Conservation (phyloP, 345 rosid genomes). For the Streptanthus diversifolius region DNA sequence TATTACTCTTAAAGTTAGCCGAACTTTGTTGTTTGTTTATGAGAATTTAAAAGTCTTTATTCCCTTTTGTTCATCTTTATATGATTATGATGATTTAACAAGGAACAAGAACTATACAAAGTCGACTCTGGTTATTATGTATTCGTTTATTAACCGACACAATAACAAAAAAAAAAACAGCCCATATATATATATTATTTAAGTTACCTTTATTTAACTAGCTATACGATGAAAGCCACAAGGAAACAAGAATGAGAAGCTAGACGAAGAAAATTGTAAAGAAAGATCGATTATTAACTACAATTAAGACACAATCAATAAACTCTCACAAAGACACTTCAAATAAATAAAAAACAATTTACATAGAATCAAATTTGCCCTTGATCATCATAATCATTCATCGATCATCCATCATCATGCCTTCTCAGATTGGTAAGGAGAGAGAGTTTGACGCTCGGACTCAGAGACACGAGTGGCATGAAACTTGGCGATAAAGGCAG, state of each 20-base stretch:
- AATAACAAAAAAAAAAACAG: neutral
- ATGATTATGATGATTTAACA: neutral
- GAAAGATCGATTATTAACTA: slow-evolving; percentile 7
- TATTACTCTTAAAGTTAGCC: neutral
- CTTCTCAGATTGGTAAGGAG: slow-evolving; percentile 28
- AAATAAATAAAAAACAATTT: slow-evolving; percentile 5
- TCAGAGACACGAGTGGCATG: slow-evolving; percentile 38
- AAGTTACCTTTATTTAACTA: neutral
- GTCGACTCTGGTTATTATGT: neutral
- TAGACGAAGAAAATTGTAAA: neutral
- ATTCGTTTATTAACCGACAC: neutral
- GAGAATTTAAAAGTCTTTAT: neutral
- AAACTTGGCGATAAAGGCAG: slow-evolving; percentile 47
- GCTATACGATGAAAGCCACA: neutral
- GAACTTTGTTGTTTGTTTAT: neutral
- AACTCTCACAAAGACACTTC: neutral
- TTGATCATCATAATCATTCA: slow-evolving; percentile 3
- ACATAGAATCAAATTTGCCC: slow-evolving; percentile 11
- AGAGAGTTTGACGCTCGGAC: slow-evolving; percentile 32
- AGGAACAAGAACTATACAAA: slow-evolving; percentile 1
- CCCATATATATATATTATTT: neutral
- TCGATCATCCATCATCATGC: slow-evolving; percentile 15
- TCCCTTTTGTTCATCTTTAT: neutral
- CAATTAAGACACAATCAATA: slow-evolving; percentile 22
- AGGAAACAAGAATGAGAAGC: neutral